These are phyloP conservation scores for Aspergillus taichungensis DNA, from an alignment of 495 filamentous ascomycete genomes.

Conservation along the genomic window DNA sequence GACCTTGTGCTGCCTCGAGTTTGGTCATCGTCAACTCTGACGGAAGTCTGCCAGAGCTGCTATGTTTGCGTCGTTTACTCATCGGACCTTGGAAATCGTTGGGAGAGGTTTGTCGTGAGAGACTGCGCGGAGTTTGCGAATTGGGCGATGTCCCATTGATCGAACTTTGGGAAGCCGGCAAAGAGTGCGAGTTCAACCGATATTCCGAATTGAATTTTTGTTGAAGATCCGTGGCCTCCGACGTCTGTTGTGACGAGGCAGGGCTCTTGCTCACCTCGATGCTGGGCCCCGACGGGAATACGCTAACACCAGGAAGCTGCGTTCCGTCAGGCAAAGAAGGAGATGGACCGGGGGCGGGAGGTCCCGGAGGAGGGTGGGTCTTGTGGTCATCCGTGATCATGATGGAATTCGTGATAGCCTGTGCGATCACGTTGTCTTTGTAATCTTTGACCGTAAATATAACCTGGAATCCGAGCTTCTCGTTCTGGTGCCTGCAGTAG, in stretches of 20 bases:
- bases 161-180: constrained; percentile 23
- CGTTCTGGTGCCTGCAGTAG: constrained; percentile 88
- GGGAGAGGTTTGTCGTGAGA: constrained; percentile 68
- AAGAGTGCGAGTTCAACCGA: constrained; percentile 28
- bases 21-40: constrained; percentile 71
- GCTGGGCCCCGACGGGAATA: constrained; percentile 33
- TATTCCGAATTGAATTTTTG: constrained; percentile 40
- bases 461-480: constrained; percentile 87
- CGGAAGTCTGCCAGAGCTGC: constrained; percentile 56
- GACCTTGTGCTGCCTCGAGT: constrained; percentile 47
- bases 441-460: constrained; percentile 90
- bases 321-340: constrained; percentile 34
- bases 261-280: constrained; percentile 22
- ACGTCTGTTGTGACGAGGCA: constrained; percentile 19
- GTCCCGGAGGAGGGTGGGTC: constrained; percentile 49
- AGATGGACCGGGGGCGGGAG: constrained; percentile 26
- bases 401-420: constrained; percentile 76
- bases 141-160: constrained; percentile 30
- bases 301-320: constrained; percentile 35
- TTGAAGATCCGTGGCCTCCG: constrained; percentile 46
- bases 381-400: constrained; percentile 98
- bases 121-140: constrained; percentile 49
- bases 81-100: constrained; percentile 48
- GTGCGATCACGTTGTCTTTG: constrained; percentile 62
- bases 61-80: constrained; percentile 68